phyloP scores from a whole-genome alignment of 345 rosid genomes.

The Pugionium dolabratum region DNA sequence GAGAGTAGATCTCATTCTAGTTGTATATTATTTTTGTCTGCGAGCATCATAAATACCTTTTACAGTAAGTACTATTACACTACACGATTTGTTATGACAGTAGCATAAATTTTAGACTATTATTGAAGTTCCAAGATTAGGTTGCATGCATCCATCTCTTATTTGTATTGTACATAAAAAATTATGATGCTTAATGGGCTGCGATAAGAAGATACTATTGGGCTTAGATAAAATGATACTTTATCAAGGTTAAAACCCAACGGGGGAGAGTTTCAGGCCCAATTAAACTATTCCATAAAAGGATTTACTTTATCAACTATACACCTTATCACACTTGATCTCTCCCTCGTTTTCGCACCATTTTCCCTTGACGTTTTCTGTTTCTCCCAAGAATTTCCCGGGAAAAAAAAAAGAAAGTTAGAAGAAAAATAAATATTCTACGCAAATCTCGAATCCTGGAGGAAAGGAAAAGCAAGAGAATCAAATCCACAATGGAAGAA shows the following conservation, averaged over 20 bases:
- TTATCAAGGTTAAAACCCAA: not conserved
- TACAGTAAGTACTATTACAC: no score
- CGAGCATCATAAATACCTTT: no score
- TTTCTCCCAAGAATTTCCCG: constrained; percentile 42
- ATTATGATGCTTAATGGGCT: not conserved
- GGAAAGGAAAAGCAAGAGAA: constrained; percentile 24
- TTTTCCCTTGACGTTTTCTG: constrained; percentile 40
- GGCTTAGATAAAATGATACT: not conserved
- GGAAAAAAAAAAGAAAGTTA: constrained; percentile 32
- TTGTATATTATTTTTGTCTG: no score
- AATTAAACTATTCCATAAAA: not conserved
- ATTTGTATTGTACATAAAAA: not conserved
- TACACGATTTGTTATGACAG: no score
- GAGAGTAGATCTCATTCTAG: no score
- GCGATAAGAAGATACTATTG: not conserved
- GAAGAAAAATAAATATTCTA: not conserved
- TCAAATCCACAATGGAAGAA: constrained; percentile 44
- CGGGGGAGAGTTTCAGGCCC: not conserved
- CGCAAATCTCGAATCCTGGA: constrained; percentile 28
- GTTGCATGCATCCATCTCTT: no score
- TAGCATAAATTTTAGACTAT: no score
- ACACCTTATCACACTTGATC: constrained; percentile 35
- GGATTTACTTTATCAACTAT: not conserved
- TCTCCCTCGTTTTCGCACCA: constrained; percentile 32
- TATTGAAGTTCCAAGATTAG: no score